Evolutionary conservation across 129 eudicot genomes (phyloP).

Genomic region (Chrysanthemum lavandulifolium): DNA sequence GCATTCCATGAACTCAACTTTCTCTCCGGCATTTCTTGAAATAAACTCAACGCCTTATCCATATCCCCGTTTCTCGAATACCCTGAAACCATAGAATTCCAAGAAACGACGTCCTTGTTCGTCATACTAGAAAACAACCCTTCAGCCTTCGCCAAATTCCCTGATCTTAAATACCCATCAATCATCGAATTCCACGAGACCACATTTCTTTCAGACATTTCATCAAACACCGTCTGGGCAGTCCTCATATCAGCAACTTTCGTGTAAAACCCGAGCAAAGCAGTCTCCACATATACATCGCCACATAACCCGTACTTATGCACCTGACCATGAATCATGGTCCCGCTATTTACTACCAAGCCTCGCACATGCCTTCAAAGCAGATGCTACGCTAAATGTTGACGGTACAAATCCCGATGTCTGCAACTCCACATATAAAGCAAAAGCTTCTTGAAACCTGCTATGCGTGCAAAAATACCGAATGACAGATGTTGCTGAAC

Average conservation of each 20-base stretch:
- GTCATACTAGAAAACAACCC: conserved; percentile 30
- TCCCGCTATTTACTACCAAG: conserved; percentile 25
- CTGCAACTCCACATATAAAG: conserved; percentile 22
- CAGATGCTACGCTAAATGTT: conserved; percentile 33
- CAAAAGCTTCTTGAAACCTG: conserved; percentile 33
- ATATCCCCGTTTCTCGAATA: conserved; percentile 33
- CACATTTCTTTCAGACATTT: conserved; percentile 46
- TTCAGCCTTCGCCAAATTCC: conserved; percentile 31
- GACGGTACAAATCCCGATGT: conserved; percentile 24
- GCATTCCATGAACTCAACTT: conserved; percentile 42
- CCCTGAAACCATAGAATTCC: conserved; percentile 59
- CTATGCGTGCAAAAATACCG: conserved; percentile 32
- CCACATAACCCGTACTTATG: conserved; percentile 36
- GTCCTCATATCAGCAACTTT: conserved; percentile 38
- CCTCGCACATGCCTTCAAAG: conserved; percentile 36
- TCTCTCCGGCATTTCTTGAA: conserved; percentile 39
- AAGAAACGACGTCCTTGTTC: conserved; percentile 44
- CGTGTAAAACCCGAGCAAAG: conserved; percentile 39
- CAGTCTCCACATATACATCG: conserved; percentile 52
- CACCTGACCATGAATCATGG: conserved; percentile 42
- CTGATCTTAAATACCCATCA: conserved; percentile 42
- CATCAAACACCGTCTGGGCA: conserved; percentile 47
- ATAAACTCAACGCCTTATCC: conserved; percentile 29
- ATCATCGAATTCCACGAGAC: conserved; percentile 62
- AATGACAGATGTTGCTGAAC: conserved; percentile 24